Evolutionary conservation across 345 rosid genomes (phyloP), one percentile per base, ranked within the genome.

Genomic region (Linum tenue): DNA sequence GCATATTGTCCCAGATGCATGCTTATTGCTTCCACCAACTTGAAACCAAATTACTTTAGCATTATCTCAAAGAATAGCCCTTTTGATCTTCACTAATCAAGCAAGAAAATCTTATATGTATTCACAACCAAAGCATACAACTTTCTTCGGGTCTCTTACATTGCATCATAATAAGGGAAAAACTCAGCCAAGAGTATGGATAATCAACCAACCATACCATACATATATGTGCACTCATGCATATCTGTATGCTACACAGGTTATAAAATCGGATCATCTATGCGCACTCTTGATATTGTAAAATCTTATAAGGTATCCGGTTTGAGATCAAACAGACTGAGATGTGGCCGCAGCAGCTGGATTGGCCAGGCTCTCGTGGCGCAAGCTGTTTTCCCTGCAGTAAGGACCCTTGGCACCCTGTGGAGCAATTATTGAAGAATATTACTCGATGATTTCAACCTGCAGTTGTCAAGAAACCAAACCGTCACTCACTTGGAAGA

Each of bases 321-420:
- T 48, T 48, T 48, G 53, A 48, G 12, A 48, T 48, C 53, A 48
- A 15, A 48, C 11, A 2, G 53, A 48, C 53, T 48, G 53, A 48
- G 11, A 48, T 22, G 31, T 22, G 11, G 53, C 9, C 14, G 53
- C 14, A 9, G 53, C 53, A 48, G 14, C 53, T 9, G 9, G 53
- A 15, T 48, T 43, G 38, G 16, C 61, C 41, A 12, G 38, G 64
- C 17, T 63, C 78, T 90, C 95, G 5, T 63, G 88, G 56, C 96
- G 91, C 70, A 86, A 79, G 75, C 99, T 90, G 83, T 80, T 84
- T 62, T 78, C 95, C 80, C 96, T 81, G 22, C 73, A 78, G 77
- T 88, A 94, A 5, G 85, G 79, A 71, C 81, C 70, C 75, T 94
- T 86, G 65, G 82, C 83, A 72, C 95, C 99, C 99, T 94, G 85